Percentiles rank a stretch among this genome's conserved stretches.
Conservation (phyloP, 495 filamentous ascomycete genomes). For the Articulospora tetracladia region DNA sequence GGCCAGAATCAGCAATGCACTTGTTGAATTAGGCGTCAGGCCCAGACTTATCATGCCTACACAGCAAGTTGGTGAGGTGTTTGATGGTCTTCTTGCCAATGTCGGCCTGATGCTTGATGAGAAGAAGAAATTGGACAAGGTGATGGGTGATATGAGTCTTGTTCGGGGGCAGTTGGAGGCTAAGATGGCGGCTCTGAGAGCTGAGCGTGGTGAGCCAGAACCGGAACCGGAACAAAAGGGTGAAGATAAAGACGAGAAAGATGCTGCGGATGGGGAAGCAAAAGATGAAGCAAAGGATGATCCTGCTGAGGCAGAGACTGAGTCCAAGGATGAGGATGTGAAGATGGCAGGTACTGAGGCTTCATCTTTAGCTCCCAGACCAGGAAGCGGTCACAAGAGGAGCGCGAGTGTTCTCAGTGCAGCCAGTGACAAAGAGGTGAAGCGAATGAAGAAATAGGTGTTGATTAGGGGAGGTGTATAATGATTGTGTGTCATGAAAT, state of each 20-base stretch:
- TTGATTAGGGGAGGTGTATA: background rate
- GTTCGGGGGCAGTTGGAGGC: conserved; percentile 62
- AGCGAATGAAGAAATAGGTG: conserved; percentile 62
- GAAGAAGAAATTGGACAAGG: conserved; percentile 78
- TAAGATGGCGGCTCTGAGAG: conserved; percentile 41
- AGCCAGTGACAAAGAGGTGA: conserved; percentile 64
- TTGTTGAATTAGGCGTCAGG: conserved; percentile 77
- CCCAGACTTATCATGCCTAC: conserved; percentile 83
- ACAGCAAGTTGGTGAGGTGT: conserved; percentile 69
- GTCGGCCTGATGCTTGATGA: conserved; percentile 77
- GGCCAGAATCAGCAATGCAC: conserved; percentile 69
- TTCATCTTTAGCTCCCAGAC: conserved; percentile 9
- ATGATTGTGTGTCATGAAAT: background rate
- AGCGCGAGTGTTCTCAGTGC: conserved; percentile 72
- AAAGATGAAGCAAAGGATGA: conserved; percentile 12
- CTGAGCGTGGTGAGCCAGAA: conserved; percentile 18
- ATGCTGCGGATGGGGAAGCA: conserved; percentile 15
- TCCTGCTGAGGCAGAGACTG: conserved; percentile 27
- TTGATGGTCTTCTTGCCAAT: conserved; percentile 71
- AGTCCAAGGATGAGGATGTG: conserved; percentile 23
- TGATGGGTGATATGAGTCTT: conserved; percentile 77
- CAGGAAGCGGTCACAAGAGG: conserved; percentile 49
- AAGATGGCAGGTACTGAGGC: conserved; percentile 1
- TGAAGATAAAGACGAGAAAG: conserved; percentile 15
- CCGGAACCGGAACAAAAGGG: background rate